phyloP scores from a whole-genome alignment of 2,329 filamentous ascomycete species.

The Fusarium sp. region DNA sequence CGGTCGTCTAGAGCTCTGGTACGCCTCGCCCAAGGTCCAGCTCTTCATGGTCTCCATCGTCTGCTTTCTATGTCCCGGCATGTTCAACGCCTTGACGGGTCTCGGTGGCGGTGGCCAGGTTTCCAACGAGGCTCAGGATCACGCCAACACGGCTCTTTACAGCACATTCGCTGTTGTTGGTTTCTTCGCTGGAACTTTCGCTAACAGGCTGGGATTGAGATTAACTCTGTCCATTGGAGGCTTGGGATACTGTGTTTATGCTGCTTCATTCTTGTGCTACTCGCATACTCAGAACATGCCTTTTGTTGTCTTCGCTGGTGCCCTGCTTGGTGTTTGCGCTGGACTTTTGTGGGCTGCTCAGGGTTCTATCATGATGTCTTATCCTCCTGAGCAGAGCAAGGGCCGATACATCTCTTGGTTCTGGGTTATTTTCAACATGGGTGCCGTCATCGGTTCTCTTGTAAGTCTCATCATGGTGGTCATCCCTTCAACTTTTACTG shows the following conservation, averaged over 20 bases:
- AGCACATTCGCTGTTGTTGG: slow-evolving; percentile 76
- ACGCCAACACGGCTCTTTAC: slow-evolving; percentile 78
- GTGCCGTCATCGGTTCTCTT: slow-evolving; percentile 85
- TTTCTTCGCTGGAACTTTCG: slow-evolving; percentile 80
- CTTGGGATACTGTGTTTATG: slow-evolving; percentile 81
- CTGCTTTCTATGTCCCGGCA: slow-evolving; percentile 75
- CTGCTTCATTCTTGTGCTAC: slow-evolving; percentile 77
- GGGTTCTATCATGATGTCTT: slow-evolving; percentile 90
- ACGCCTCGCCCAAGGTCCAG: slow-evolving; percentile 79
- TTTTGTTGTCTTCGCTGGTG: slow-evolving; percentile 82
- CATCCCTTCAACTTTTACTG: neutral
- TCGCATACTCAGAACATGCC: slow-evolving; percentile 75
- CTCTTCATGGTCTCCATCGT: slow-evolving; percentile 72
- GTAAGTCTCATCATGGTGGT: slow-evolving; percentile 50
- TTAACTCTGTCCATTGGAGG: slow-evolving; percentile 78
- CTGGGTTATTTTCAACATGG: slow-evolving; percentile 95
- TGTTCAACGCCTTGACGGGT: slow-evolving; percentile 77
- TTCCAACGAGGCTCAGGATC: slow-evolving; percentile 66
- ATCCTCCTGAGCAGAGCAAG: slow-evolving; percentile 84
- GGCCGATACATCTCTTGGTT: slow-evolving; percentile 91
- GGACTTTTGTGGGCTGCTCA: slow-evolving; percentile 86
- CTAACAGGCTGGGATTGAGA: slow-evolving; percentile 80
- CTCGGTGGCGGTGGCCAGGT: slow-evolving; percentile 71
- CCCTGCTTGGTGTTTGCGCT: slow-evolving; percentile 81
- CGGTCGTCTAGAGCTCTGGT: slow-evolving; percentile 70